phyloP scores from a whole-genome alignment of 805 yeast species.

The Yamadazyma paraphyllophila region DNA sequence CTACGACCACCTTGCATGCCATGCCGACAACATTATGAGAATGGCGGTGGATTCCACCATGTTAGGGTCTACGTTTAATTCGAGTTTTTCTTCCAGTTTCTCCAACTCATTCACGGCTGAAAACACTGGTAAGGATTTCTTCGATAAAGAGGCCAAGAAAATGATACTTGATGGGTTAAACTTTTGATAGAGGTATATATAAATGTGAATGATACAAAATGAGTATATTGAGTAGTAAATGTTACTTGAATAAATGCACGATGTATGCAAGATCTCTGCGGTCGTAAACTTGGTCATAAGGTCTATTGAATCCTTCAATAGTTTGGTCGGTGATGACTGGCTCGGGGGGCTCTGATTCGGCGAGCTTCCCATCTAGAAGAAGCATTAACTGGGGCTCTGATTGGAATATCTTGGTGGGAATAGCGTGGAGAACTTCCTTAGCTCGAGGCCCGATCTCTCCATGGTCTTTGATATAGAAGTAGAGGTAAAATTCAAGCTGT shows the following conservation, averaged over 20 bases:
- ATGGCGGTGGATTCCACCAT: conserved; percentile 49
- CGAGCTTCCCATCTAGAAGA: not conserved
- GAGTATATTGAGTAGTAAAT: not conserved
- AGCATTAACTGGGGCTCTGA: not conserved
- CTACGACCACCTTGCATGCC: conserved; percentile 43
- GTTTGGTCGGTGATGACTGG: not conserved
- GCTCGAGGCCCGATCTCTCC: conserved; percentile 10
- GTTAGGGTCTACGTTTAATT: conserved; percentile 41
- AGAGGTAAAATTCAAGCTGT: conserved; percentile 23
- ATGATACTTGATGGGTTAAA: conserved; percentile 17
- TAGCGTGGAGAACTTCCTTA: conserved; percentile 11
- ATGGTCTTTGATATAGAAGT: conserved; percentile 20
- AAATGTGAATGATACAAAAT: not conserved
- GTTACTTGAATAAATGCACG: conserved; percentile 10
- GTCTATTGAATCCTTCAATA: conserved; percentile 14
- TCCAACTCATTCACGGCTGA: conserved; percentile 30
- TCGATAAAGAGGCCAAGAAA: conserved; percentile 17
- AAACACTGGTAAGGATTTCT: conserved; percentile 18
- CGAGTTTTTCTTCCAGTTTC: conserved; percentile 36
- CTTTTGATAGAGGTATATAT: conserved; percentile 4
- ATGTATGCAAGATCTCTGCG: conserved; percentile 26
- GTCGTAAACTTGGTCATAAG: conserved; percentile 20
- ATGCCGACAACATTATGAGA: conserved; percentile 44
- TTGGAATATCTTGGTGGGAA: conserved; percentile 11
- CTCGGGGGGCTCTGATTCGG: conserved; percentile 1